phyloP scores from a whole-genome alignment of 2,329 filamentous ascomycete species.

The Cladophialophora exuberans region DNA sequence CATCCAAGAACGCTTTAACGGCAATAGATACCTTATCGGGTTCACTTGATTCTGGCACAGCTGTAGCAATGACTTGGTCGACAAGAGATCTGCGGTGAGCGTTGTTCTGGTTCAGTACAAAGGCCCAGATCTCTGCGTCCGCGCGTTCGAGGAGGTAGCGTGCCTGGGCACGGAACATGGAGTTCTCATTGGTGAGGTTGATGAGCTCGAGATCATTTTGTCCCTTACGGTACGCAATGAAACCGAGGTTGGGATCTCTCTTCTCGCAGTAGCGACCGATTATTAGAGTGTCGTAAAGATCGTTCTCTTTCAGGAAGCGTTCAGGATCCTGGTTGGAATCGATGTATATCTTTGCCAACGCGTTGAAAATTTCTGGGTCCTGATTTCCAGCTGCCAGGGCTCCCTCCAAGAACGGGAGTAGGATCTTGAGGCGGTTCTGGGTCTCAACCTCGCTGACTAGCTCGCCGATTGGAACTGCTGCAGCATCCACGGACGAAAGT shows the following conservation, averaged over 20 bases:
- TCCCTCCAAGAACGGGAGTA: slow-evolving; percentile 93
- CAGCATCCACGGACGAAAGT: slow-evolving; percentile 78
- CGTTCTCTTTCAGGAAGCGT: slow-evolving; percentile 96
- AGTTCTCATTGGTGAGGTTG: slow-evolving; percentile 97
- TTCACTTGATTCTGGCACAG: slow-evolving; percentile 88
- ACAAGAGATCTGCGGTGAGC: slow-evolving; percentile 90
- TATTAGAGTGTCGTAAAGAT: slow-evolving; percentile 87
- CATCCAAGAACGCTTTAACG: slow-evolving; percentile 88
- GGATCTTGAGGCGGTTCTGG: slow-evolving; percentile 90
- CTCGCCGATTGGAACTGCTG: slow-evolving; percentile 89
- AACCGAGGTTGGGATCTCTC: slow-evolving; percentile 92
- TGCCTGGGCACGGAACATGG: slow-evolving; percentile 99
- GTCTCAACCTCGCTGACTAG: slow-evolving; percentile 94
- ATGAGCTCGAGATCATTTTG: slow-evolving; percentile 97
- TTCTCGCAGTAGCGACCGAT: slow-evolving; percentile 99
- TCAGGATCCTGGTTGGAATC: slow-evolving; percentile 96
- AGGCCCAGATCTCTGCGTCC: slow-evolving; percentile 88
- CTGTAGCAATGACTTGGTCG: slow-evolving; percentile 94
- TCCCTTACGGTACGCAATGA: slow-evolving; percentile 93
- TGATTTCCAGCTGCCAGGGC: slow-evolving; percentile 88
- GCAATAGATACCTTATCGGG: slow-evolving; percentile 94
- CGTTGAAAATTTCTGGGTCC: slow-evolving; percentile 96
- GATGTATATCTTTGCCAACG: slow-evolving; percentile 98
- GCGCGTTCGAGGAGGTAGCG: slow-evolving; percentile 90
- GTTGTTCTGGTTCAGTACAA: slow-evolving; percentile 95